phyloP scores from a whole-genome alignment of 148 eudicot genomes.

The Amaranthus hypochondriacus region DNA sequence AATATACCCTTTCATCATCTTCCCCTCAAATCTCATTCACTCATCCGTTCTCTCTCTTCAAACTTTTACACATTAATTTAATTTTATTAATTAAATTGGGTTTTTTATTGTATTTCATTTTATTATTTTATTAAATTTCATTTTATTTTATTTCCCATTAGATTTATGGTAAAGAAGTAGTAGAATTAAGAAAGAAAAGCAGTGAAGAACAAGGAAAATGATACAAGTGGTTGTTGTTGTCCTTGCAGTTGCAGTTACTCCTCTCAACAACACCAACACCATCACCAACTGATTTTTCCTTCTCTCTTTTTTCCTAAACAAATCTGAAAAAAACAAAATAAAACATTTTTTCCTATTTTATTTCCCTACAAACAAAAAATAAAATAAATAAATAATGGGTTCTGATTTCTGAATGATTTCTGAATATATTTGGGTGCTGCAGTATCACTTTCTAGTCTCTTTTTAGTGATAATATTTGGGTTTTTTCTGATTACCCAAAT shows the following conservation, averaged over 20 bases:
- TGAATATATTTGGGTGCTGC: conserved; percentile 9
- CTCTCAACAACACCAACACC: conserved; percentile 25
- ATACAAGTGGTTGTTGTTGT: conserved; percentile 23
- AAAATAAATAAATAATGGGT: too few species aligned
- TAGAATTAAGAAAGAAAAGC: not conserved
- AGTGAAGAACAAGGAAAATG: conserved; percentile 30
- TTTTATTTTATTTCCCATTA: not conserved
- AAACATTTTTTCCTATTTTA: conserved; percentile 1
- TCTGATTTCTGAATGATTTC: conserved; percentile 9
- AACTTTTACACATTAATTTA: too few species aligned
- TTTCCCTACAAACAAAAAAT: not conserved
- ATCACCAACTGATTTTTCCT: conserved; percentile 17
- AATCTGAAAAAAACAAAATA: too few species aligned
- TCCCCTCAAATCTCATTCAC: not conserved
- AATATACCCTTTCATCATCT: conserved; percentile 13
- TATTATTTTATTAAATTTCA: too few species aligned
- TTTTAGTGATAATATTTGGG: not conserved
- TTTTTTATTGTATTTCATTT: too few species aligned
- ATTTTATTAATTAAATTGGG: too few species aligned
- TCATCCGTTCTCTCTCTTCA: conserved; percentile 3
- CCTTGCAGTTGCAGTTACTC: conserved; percentile 22
- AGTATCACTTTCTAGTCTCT: conserved; percentile 14
- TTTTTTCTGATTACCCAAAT: not conserved
- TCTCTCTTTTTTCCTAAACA: conserved; percentile 9
- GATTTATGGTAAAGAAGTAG: not conserved